Evolutionary conservation across 2,329 filamentous ascomycete genomes (phyloP), one percentile per base, ranked within the genome.

Genomic region (Nothopassalora personata): DNA sequence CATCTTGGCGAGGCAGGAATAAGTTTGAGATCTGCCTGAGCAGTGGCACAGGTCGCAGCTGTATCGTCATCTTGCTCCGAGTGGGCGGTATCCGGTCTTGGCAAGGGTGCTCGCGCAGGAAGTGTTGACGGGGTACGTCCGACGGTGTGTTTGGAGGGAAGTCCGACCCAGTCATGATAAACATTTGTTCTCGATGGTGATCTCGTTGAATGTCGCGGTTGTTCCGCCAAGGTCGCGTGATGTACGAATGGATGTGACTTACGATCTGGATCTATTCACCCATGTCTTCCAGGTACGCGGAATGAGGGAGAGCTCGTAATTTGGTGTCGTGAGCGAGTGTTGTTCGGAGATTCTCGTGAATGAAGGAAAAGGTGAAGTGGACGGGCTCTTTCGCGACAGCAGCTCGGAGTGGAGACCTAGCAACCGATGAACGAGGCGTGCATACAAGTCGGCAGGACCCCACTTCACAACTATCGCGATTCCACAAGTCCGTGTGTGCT

Each of bases 231-330:
- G 28, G 23, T 47, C 43, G 18, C 36, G 53, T 33, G 53, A 23
- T 47, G 7, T n/a, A 33, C 43, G 51, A 53, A 9, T 8, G 33
- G 11, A 19, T 11, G 19, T 46, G 53, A 33, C 53, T 54, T 47
- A 54, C 53, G 10, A 47, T 27, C 23, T 13, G 27, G 13, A 47
- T 13, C n/a, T 54, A 47, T 54, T 54, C 53, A 54, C 51, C 51
- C 53, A 54, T 54, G 53, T 54, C 43, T 23, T 39, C 11, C 3
- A 15, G 13, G 19, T 27, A 4, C 18, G 46, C 28, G 3, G 28
- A 28, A 49, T 23, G 46, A 6, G n/a, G n/a, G 23, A 5, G 19
- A 28, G 19, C 19, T 49, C 46, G 46, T 49, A 13, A 28, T 27
- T 27, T 13, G 23, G 9, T 49, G 46, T 28, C 11, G 46, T 49